Evolutionary conservation across 139 green algal genomes (phyloP).

Genomic region (Deuterostichococcus epilithicus): DNA sequence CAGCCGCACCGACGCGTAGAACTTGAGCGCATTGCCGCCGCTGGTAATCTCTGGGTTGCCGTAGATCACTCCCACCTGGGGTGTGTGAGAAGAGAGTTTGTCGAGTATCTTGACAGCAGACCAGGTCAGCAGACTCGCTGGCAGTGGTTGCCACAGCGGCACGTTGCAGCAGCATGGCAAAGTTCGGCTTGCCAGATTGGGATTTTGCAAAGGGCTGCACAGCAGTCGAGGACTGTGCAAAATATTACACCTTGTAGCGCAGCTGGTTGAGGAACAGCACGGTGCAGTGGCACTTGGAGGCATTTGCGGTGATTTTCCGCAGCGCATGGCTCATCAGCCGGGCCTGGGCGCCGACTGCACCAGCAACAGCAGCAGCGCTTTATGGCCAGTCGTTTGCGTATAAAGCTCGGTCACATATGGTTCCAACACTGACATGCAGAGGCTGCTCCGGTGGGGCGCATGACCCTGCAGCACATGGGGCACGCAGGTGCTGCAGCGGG

Average conservation of each 20-base stretch:
- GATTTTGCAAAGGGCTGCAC: too few relatives aligned
- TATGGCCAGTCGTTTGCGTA: neutral
- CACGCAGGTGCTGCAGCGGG: too few relatives aligned
- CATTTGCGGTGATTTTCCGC: slow-evolving; percentile 83
- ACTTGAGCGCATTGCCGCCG: slow-evolving; percentile 95
- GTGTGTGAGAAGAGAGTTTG: neutral
- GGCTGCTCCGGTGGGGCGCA: too few relatives aligned
- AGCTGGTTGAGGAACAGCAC: slow-evolving; percentile 96
- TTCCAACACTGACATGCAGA: slow-evolving; percentile 12
- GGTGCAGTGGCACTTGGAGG: slow-evolving; percentile 70
- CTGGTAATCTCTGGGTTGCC: slow-evolving; percentile 89
- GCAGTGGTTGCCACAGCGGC: too few relatives aligned
- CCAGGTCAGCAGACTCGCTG: too few relatives aligned
- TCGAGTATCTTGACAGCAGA: neutral
- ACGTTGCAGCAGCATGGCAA: too few relatives aligned
- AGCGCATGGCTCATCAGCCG: slow-evolving; percentile 90
- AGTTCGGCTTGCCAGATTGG: too few relatives aligned
- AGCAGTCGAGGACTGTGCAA: too few relatives aligned
- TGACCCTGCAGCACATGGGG: too few relatives aligned
- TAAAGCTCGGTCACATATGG: too few relatives aligned
- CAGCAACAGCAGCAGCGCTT: neutral
- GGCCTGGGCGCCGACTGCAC: slow-evolving; percentile 78
- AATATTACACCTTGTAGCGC: slow-evolving; percentile 84
- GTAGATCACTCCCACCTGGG: slow-evolving; percentile 84
- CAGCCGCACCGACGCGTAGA: slow-evolving; percentile 72